A percentile compares a stretch with the other conserved stretches of the same genome.
phyloP scores from a whole-genome alignment of 306 rosid genomes.

The Purshia tridentata region DNA sequence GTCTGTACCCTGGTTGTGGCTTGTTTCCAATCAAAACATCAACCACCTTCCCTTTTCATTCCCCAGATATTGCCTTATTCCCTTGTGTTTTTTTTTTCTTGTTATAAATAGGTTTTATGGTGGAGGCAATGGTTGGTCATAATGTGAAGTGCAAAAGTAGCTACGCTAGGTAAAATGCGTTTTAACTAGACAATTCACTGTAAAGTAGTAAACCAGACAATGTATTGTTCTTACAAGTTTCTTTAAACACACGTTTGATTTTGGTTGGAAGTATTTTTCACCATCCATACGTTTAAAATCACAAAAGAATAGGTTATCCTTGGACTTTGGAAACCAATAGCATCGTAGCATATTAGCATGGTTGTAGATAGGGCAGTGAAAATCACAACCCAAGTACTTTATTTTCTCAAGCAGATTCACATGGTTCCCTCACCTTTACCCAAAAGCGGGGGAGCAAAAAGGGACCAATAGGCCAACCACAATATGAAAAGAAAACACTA shows the following conservation, averaged over 20 bases:
- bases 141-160: no score
- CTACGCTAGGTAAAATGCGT: background rate
- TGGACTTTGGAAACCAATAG: background rate
- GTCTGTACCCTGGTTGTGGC: background rate
- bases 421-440: conserved; percentile 7
- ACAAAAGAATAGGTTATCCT: background rate
- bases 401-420: background rate
- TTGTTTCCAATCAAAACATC: background rate
- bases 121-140: no score
- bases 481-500: background rate
- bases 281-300: background rate
- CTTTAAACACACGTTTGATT: background rate
- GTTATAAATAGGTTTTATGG: no score
- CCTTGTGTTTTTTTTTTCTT: background rate
- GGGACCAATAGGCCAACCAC: background rate
- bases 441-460: background rate
- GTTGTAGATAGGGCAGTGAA: background rate
- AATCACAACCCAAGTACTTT: conserved; percentile 1
- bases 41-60: no score
- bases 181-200: background rate
- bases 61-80: background rate
- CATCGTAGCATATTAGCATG: no score
- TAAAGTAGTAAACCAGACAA: background rate
- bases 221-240: background rate
- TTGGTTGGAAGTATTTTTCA: background rate